Evolutionary conservation across 2,329 filamentous ascomycete species (phyloP), one percentile per base, ranked within the genome.

Genomic region (Pseudogymnoascus sp.): DNA sequence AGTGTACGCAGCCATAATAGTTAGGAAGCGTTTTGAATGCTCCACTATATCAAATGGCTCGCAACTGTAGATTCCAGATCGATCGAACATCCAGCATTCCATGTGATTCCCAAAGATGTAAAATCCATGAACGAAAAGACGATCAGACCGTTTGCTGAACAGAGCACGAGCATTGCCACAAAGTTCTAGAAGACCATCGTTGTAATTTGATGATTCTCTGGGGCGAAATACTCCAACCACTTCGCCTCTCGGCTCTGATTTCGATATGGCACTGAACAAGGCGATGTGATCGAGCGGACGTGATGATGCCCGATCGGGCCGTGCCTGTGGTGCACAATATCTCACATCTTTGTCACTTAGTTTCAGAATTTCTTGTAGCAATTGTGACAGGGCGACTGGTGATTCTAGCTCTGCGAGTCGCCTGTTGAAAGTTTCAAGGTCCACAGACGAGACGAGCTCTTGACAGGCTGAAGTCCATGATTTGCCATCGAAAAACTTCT

Each of bases 11-110:
- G 67, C 63, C 58, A 71, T 60, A 38, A 69, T 59, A 23, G 65
- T 65, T 19, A 72, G 62, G 58, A 73, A 68, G 52, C 64, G 62
- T n/a, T 57, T 21, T 18, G 67, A 67, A 26, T 72, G 65, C 61
- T 68, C 62, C 28, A 48, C 65, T 57, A 71, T 41, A 64, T 74
- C 64, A 41, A 73, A 67, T 48, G 64, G 6, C 5, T 71, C 64
- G 61, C 68, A 68, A 34, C 66, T 68, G 60, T 72, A 74, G 52
- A 69, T 56, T 28, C 73, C 71, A 58, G 71, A 72, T 61, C 72
- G 66, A 65, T 74, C 72, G 65, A 74, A 74, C 38, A 71, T 65
- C 71, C 70, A 74, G 38, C 72, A 60, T 61, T 74, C 71, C 2
- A 73, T 62, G 12, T 67, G 41, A 23, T 68, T 67, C 18, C 67